phyloP scores from a whole-genome alignment of 129 eudicot species.

The Helichrysum umbraculigerum region DNA sequence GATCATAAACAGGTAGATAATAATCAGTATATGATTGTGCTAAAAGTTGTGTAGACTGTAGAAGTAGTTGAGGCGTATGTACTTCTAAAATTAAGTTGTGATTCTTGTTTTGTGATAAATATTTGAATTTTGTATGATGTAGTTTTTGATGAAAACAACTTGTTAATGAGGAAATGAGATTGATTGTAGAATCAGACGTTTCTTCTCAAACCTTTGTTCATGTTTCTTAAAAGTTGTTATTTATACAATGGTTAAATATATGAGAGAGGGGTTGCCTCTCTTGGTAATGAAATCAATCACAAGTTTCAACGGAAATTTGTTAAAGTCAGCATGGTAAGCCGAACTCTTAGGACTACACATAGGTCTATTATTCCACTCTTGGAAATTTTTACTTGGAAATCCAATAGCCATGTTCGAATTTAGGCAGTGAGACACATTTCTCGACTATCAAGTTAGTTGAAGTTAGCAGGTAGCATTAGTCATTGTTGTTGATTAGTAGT shows the following conservation, averaged over 20 bases:
- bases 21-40: slow-evolving; percentile 3
- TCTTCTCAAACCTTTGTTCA: slow-evolving; percentile 1
- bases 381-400: not conserved
- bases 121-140: not conserved
- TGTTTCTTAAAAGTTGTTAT: slow-evolving; percentile 1
- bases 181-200: not conserved
- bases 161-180: slow-evolving; percentile 12
- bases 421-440: not conserved
- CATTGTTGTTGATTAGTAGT: not conserved
- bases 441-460: not conserved
- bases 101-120: not conserved
- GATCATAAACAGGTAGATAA: slow-evolving; percentile 1
- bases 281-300: slow-evolving; percentile 7
- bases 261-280: slow-evolving; percentile 8
- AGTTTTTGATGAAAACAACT: not conserved
- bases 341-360: not conserved
- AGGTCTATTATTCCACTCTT: not conserved
- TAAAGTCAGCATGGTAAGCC: not conserved
- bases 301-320: not conserved
- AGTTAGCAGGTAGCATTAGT: not conserved
- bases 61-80: not conserved
- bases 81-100: slow-evolving; percentile 1
- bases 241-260: not conserved
- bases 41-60: slow-evolving; percentile 2
- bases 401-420: not conserved